These are phyloP conservation scores for Hypoxylon sp. DNA, from an alignment of 2,329 filamentous ascomycete genomes.

Conservation along the genomic window DNA sequence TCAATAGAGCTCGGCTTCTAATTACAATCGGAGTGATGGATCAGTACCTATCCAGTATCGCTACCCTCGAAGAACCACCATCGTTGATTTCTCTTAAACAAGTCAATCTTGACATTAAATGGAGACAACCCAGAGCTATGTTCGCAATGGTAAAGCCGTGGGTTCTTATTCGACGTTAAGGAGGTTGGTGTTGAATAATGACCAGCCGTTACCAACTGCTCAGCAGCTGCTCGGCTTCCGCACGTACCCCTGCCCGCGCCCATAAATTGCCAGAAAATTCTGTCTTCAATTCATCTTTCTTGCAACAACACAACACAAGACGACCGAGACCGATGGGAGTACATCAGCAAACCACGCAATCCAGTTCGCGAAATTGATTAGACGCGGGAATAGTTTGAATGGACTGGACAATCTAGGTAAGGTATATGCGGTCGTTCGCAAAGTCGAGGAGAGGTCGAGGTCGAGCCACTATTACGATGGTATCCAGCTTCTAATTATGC, in stretches of 20 bases:
- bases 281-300: background rate
- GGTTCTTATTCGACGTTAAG: background rate
- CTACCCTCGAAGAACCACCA: no score
- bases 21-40: no score
- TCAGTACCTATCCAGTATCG: no score
- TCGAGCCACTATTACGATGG: background rate
- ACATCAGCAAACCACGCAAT: background rate
- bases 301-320: background rate
- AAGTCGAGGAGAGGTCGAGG: background rate
- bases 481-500: slow-evolving; percentile 68
- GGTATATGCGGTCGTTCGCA: background rate
- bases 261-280: slow-evolving; percentile 6
- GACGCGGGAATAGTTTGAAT: background rate
- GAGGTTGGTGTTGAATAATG: background rate
- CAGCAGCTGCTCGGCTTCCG: background rate
- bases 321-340: background rate
- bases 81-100: background rate
- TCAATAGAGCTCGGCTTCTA: no score
- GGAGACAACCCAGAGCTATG: background rate
- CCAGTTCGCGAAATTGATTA: background rate
- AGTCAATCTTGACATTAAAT: background rate
- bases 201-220: background rate
- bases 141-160: background rate
- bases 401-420: background rate
- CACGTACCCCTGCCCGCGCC: slow-evolving; percentile 1